Conservation (phyloP, 2,329 filamentous ascomycete genomes). For the Fusarium napiforme region DNA sequence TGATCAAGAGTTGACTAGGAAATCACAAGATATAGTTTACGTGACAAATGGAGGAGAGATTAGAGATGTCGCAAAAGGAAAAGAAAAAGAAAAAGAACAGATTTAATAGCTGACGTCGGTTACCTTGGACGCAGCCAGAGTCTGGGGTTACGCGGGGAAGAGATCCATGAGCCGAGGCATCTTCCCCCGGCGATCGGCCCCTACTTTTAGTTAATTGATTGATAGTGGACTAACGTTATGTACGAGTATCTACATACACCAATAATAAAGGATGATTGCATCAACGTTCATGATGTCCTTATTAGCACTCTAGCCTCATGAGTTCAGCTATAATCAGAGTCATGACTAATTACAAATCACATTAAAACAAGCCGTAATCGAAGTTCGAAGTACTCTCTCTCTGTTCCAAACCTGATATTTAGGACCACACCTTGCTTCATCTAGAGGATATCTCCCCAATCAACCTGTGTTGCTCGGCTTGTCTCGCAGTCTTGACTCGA, state of each 20-base stretch:
- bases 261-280: background rate
- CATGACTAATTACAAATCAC: background rate
- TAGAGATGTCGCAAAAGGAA: background rate
- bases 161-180: slow-evolving; percentile 44
- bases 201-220: background rate
- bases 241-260: too few species aligned
- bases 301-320: background rate
- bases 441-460: slow-evolving; percentile 7
- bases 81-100: slow-evolving; percentile 1
- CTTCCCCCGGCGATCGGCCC: slow-evolving; percentile 29
- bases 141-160: slow-evolving; percentile 40
- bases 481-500: slow-evolving; percentile 16
- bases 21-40: background rate
- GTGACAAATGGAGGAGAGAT: background rate
- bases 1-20: background rate
- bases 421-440: slow-evolving; percentile 39
- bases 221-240: background rate
- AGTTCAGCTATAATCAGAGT: background rate
- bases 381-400: slow-evolving; percentile 13
- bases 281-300: background rate
- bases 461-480: slow-evolving; percentile 36
- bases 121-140: slow-evolving; percentile 13
- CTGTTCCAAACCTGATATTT: slow-evolving; percentile 38
- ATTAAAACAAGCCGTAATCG: background rate
- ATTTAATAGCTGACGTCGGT: slow-evolving; percentile 30